Evolutionary conservation across 257 asterid species (phyloP).

Genomic region (Euphrasia confusa): DNA sequence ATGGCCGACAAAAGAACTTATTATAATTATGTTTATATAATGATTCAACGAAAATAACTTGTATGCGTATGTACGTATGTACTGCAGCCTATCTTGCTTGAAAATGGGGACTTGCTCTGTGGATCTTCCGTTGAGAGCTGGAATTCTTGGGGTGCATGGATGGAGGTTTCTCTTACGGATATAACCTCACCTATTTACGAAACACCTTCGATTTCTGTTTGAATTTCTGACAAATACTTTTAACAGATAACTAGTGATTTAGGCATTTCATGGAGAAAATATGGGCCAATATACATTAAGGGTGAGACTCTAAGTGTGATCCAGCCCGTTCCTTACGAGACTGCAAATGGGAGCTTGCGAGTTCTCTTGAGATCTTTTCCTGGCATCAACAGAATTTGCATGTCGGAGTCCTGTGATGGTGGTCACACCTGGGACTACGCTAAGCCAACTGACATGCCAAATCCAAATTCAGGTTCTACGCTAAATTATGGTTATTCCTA

Average conservation of each 20-base stretch:
- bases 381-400: conserved; percentile 61
- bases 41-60: too few relatives aligned
- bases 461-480: conserved; percentile 83
- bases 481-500: not conserved
- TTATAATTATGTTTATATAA: too few relatives aligned
- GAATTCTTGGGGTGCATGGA: conserved; percentile 99
- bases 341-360: conserved; percentile 68
- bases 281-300: conserved; percentile 76
- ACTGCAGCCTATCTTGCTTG: conserved; percentile 91
- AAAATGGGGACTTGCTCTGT: conserved; percentile 79
- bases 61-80: too few relatives aligned
- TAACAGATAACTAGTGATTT: conserved; percentile 71
- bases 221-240: conserved; percentile 10
- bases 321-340: conserved; percentile 88
- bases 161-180: conserved; percentile 53
- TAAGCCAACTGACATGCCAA: conserved; percentile 66
- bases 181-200: conserved; percentile 8
- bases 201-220: not conserved
- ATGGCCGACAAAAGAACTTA: too few relatives aligned
- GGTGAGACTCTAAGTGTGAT: conserved; percentile 65
- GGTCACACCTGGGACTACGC: conserved; percentile 91
- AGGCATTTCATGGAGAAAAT: conserved; percentile 79
- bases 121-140: conserved; percentile 99
- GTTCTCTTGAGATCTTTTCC: conserved; percentile 69
- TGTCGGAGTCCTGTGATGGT: conserved; percentile 80